Base-by-base conservation (phyloP, 495 filamentous ascomycete genomes). In the Baudoinia panamericana region DNA sequence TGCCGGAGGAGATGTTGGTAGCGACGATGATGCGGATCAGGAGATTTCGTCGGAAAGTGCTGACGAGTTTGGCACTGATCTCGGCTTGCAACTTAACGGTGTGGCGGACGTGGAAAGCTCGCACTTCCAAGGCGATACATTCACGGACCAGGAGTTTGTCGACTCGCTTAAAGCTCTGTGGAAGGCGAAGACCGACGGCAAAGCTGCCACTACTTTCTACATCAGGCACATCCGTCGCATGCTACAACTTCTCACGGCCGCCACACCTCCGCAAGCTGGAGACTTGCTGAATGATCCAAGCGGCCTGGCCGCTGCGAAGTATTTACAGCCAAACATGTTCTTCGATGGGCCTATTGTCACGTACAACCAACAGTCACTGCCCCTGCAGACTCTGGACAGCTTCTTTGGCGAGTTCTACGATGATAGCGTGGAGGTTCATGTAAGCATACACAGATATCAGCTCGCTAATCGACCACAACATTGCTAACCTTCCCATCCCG, bases 371-470 rank as follows among this genome's bases (percentile, higher is more conserved):
- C 45, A 52, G 29, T 24, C 45, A 16, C 7, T 26, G 16, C 32
- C 26, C 1, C 39, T 48, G 4, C 22, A 36, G 5, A 43, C 27
- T 0, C 13, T 40, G 1, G 12, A 36, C 1, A 7, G 42, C 5
- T 48, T 48, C 30, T 36, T 48, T n/a, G 25, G 15, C 29, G 50
- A 52, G 22, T 38, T 30, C 25, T 48, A 40, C 45, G 40, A 48
- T 24, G 39, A 52, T 15, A 15, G 5, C 2, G 33, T 30, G 11
- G 7, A 36, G 27, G 44, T 52, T 15, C 11, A 16, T 27, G 26
- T n/a, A n/a, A n/a, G n/a, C n/a, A n/a, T n/a, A n/a, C n/a, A n/a
- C n/a, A n/a, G n/a, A n/a, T n/a, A n/a, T n/a, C n/a, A n/a, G n/a
- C n/a, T n/a, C n/a, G n/a, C n/a, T n/a, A n/a, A n/a, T n/a, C n/a